Percentiles rank a stretch among this genome's conserved stretches.
Conservation (phyloP, 164 flowering plant species). For the Tetrastigma voinierianum region DNA sequence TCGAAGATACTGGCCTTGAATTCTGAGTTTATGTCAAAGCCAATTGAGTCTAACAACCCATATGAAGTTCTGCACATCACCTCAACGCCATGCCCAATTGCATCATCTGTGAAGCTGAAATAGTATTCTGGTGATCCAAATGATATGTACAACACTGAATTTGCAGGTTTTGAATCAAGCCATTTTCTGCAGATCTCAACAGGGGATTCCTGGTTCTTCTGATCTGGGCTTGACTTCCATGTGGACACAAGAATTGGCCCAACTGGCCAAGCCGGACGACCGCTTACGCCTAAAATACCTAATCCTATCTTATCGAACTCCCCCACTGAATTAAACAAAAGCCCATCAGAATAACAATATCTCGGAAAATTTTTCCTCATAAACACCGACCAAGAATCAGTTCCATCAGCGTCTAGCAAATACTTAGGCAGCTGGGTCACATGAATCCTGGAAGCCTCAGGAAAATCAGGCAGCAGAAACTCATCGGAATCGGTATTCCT, state of each 20-base stretch:
- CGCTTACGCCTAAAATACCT: slow-evolving; percentile 26
- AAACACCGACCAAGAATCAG: slow-evolving; percentile 35
- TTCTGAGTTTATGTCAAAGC: slow-evolving; percentile 28
- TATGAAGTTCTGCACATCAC: slow-evolving; percentile 36
- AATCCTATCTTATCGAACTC: slow-evolving; percentile 40
- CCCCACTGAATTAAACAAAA: slow-evolving; percentile 52
- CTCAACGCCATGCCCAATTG: slow-evolving; percentile 51
- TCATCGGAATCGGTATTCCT: slow-evolving; percentile 4
- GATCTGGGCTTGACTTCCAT: slow-evolving; percentile 7
- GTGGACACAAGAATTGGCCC: slow-evolving; percentile 34
- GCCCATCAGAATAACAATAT: slow-evolving; percentile 31
- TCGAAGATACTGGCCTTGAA: slow-evolving; percentile 27
- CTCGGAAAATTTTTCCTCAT: slow-evolving; percentile 14
- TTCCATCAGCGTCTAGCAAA: slow-evolving; percentile 25
- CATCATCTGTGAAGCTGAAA: no score
- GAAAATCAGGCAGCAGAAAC: slow-evolving; percentile 15
- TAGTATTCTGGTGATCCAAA: slow-evolving; percentile 61
- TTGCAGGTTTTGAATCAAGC: slow-evolving; percentile 37
- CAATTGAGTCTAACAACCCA: slow-evolving; percentile 39
- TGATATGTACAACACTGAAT: slow-evolving; percentile 53
- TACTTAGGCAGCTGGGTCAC: slow-evolving; percentile 29
- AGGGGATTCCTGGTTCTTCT: slow-evolving; percentile 12
- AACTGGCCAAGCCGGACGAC: slow-evolving; percentile 35
- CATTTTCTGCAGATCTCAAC: slow-evolving; percentile 24
- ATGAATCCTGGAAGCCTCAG: background rate